Evolutionary conservation across 768 basidiomycete genomes (phyloP).

Genomic region (Crucibulum laeve): DNA sequence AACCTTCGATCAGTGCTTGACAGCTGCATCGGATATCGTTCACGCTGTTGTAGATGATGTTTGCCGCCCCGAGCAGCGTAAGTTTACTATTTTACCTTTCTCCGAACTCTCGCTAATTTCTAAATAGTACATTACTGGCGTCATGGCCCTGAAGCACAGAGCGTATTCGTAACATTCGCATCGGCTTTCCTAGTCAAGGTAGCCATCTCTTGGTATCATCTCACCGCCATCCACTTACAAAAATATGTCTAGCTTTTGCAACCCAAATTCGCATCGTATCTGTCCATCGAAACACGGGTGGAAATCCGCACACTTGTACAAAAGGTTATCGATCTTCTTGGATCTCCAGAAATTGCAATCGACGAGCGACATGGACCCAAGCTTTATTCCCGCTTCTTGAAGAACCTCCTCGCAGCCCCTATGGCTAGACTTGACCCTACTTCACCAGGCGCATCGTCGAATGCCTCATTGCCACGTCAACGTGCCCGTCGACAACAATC

Average conservation of each 20-base stretch:
- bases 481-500: slow-evolving; percentile 10
- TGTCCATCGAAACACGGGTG: slow-evolving; percentile 51
- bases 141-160: slow-evolving; percentile 77
- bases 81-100: slow-evolving; percentile 10
- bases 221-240: neutral
- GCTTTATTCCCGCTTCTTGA: slow-evolving; percentile 76
- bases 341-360: slow-evolving; percentile 66
- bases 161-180: slow-evolving; percentile 77
- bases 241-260: slow-evolving; percentile 58
- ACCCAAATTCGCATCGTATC: slow-evolving; percentile 63
- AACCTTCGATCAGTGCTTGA: slow-evolving; percentile 45
- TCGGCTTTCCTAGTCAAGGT: slow-evolving; percentile 83
- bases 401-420: slow-evolving; percentile 62
- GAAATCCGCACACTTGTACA: slow-evolving; percentile 65
- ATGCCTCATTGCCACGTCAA: slow-evolving; percentile 12
- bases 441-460: slow-evolving; percentile 14
- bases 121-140: slow-evolving; percentile 42
- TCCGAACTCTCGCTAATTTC: slow-evolving; percentile 7
- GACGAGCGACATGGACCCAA: slow-evolving; percentile 82
- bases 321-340: slow-evolving; percentile 61
- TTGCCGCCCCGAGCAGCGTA: slow-evolving; percentile 52
- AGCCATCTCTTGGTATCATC: slow-evolving; percentile 4
- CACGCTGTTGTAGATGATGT: slow-evolving; percentile 55
- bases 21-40: slow-evolving; percentile 64
- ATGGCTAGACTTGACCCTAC: slow-evolving; percentile 32